Evolutionary conservation across 176 grass and related monocot genomes (phyloP).

Genomic region (barley (Hordeum vulgare)): MorexV3_pseudomolecules_assembly NC_058518.1:176960889-176961388

Average conservation of each 20-base stretch:
- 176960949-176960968: background rate
- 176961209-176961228: background rate
- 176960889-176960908: background rate
- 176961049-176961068: background rate
- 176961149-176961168: background rate
- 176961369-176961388: too few species aligned
- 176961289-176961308: too few species aligned
- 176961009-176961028: background rate
- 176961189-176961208: background rate
- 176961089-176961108: background rate
- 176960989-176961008: slow-evolving; percentile 12
- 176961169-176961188: background rate
- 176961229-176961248: background rate
- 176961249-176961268: background rate
- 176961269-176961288: background rate
- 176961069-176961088: background rate
- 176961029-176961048: background rate
- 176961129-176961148: background rate
- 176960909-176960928: background rate
- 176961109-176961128: background rate
- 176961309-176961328: too few species aligned
- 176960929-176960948: background rate
- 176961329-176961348: too few species aligned
- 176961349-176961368: too few species aligned
- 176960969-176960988: background rate